Evolutionary conservation across 495 filamentous ascomycete species (phyloP).

Genomic region (Acidomyces sp.): DNA sequence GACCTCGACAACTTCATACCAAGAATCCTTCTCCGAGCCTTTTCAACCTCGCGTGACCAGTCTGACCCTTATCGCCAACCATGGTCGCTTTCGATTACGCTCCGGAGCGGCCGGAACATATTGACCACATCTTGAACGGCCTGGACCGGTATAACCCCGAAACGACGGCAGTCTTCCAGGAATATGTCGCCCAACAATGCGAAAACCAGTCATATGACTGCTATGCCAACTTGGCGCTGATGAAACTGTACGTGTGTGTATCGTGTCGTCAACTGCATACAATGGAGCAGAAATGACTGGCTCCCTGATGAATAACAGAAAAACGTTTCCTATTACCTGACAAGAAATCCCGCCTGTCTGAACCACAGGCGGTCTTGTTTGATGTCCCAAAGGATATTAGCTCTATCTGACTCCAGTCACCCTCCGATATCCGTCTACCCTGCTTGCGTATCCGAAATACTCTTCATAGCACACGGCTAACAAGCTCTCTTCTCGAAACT

Average conservation of each 20-base stretch:
- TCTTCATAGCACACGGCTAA: neutral
- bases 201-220: conserved; percentile 86
- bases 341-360: conserved; percentile 27
- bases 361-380: conserved; percentile 35
- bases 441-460: neutral
- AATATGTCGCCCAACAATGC: conserved; percentile 89
- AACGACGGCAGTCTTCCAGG: conserved; percentile 84
- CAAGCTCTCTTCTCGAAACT: neutral
- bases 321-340: conserved; percentile 99
- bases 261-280: neutral
- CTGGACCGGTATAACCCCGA: conserved; percentile 98
- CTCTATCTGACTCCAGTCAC: conserved; percentile 45
- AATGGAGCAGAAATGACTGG: neutral
- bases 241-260: conserved; percentile 78
- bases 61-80: no score
- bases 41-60: no score
- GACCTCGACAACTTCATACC: no score
- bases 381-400: conserved; percentile 42
- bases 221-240: conserved; percentile 86
- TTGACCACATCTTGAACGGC: conserved; percentile 81
- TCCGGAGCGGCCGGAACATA: conserved; percentile 68
- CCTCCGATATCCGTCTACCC: conserved; percentile 1
- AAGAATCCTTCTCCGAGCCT: no score
- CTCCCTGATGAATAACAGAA: conserved; percentile 52
- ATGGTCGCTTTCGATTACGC: conserved; percentile 41